These are phyloP conservation scores for Sporisorium iseilematis-ciliati DNA, from an alignment of 1,284 basidiomycete genomes.

Conservation along the genomic window DNA sequence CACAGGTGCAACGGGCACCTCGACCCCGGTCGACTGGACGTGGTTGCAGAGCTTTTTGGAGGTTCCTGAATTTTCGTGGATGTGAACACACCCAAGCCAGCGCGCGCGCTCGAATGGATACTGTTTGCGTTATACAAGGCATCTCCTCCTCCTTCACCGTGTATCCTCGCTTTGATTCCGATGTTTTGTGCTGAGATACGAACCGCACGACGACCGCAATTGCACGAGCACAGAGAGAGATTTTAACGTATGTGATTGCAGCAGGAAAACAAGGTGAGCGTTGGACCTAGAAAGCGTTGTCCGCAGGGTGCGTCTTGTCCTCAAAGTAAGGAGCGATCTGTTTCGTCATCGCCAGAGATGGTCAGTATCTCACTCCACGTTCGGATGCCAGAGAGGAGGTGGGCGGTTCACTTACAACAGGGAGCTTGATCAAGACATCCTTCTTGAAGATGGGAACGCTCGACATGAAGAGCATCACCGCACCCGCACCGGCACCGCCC, in stretches of 20 bases:
- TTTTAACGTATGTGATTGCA: not conserved
- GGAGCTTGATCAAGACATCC: constrained; percentile 62
- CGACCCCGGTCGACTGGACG: constrained; percentile 50
- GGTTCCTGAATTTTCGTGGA: constrained; percentile 51
- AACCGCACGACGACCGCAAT: no score
- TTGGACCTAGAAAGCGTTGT: constrained; percentile 48
- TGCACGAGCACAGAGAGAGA: no score
- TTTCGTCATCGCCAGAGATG: not conserved
- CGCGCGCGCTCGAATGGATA: no score
- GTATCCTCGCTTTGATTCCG: no score
- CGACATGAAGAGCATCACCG: constrained; percentile 61
- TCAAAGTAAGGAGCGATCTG: constrained; percentile 55
- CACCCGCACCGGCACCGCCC: constrained; percentile 60
- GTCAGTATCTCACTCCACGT: not conserved
- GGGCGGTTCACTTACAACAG: constrained; percentile 40
- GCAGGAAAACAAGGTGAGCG: not conserved
- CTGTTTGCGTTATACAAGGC: no score
- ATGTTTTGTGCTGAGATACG: no score
- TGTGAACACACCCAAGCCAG: constrained; percentile 17
- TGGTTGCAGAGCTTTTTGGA: constrained; percentile 56
- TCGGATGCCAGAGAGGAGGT: no score
- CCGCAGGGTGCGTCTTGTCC: constrained; percentile 53
- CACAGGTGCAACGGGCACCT: constrained; percentile 33
- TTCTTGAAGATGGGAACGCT: constrained; percentile 63
- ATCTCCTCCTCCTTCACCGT: no score